Conservation (phyloP, 768 basidiomycete genomes). For the Leucocoprinus leucothites region DNA sequence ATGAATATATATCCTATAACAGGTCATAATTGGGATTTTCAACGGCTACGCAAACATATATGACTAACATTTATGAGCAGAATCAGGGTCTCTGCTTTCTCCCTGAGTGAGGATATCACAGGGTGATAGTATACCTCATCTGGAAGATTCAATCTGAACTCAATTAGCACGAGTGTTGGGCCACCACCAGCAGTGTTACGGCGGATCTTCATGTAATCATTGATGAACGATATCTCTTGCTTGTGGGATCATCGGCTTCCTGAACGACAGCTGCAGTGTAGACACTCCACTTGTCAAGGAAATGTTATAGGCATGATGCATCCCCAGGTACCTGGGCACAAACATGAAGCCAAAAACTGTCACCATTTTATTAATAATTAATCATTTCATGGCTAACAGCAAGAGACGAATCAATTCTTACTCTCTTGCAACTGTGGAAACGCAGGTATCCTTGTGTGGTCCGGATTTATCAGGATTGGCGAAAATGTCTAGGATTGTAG, state of each 20-base stretch:
- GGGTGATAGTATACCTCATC: conserved; percentile 54
- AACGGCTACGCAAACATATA: background rate
- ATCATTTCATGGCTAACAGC: background rate
- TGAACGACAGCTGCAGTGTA: conserved; percentile 41
- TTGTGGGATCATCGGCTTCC: conserved; percentile 40
- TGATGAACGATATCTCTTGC: conserved; percentile 38
- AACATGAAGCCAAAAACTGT: conserved; percentile 22
- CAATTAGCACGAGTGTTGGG: conserved; percentile 48
- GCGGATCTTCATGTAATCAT: conserved; percentile 50
- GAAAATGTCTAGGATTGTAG: background rate
- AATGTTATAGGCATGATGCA: conserved; percentile 20
- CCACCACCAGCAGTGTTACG: conserved; percentile 53
- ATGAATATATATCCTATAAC: conserved; percentile 37
- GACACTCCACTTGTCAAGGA: conserved; percentile 35
- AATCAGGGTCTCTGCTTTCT: conserved; percentile 49
- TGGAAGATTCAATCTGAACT: conserved; percentile 56
- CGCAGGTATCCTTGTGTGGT: background rate
- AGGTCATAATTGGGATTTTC: background rate
- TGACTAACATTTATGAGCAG: conserved; percentile 26
- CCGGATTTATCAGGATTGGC: background rate
- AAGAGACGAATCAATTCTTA: background rate
- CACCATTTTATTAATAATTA: background rate
- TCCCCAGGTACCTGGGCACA: conserved; percentile 10
- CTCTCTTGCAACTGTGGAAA: background rate
- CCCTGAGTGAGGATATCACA: conserved; percentile 39